Evolutionary conservation across 768 basidiomycete genomes (phyloP).

Genomic region (Boletus insuetus): DNA sequence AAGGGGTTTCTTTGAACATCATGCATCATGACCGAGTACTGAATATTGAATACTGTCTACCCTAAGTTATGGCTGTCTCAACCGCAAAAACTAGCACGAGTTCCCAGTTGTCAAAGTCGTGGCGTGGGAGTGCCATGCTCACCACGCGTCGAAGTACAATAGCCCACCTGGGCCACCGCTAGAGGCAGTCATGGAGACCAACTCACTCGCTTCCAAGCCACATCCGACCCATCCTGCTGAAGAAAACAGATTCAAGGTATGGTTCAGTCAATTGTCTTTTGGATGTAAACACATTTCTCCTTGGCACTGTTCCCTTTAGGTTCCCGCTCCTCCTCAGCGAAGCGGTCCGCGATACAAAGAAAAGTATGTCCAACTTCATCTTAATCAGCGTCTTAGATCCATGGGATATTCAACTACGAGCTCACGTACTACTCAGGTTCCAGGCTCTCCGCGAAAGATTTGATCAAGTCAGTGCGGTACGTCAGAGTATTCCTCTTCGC

Average conservation of each 20-base stretch:
- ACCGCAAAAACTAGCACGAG: no score
- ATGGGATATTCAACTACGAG: neutral
- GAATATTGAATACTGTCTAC: no score
- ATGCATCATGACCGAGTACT: no score
- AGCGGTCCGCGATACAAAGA: constrained; percentile 30
- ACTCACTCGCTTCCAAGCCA: constrained; percentile 8
- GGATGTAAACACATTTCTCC: neutral
- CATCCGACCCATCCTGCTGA: constrained; percentile 11
- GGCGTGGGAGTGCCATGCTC: no score
- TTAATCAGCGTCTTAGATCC: neutral
- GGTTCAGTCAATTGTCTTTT: neutral
- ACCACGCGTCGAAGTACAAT: no score
- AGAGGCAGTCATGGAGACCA: constrained; percentile 14
- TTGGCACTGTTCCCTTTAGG: constrained; percentile 1
- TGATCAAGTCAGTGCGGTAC: constrained; percentile 32
- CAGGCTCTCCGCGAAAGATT: constrained; percentile 32
- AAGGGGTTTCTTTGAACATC: no score
- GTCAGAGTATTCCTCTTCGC: constrained; percentile 3
- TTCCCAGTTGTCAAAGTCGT: no score
- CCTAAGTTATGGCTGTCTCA: no score
- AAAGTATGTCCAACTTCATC: constrained; percentile 19
- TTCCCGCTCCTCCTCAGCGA: constrained; percentile 15
- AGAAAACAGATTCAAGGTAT: constrained; percentile 29
- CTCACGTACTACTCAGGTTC: constrained; percentile 17
- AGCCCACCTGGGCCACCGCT: no score